A percentile compares a stretch with the other conserved stretches of the same genome.
Evolutionary conservation across 495 filamentous ascomycete species (phyloP).

Genomic region (Jackrogersella multiformis): DNA sequence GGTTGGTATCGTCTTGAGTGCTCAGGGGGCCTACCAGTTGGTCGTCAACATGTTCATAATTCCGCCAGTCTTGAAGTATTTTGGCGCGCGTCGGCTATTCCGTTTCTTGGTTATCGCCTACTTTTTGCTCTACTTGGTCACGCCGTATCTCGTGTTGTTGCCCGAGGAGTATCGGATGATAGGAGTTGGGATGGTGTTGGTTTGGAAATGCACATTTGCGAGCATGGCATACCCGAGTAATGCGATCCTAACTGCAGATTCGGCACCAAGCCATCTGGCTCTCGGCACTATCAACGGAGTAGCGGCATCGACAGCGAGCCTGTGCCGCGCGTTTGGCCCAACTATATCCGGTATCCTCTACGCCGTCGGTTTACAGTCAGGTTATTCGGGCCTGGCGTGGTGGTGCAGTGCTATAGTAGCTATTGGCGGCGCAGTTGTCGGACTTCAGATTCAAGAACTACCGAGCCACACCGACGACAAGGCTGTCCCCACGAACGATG

Average conservation of each 20-base stretch:
- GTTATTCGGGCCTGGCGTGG: conserved; percentile 89
- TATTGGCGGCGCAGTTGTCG: conserved; percentile 69
- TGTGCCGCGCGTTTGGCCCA: conserved; percentile 87
- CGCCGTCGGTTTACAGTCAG: conserved; percentile 76
- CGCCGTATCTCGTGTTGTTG: conserved; percentile 89
- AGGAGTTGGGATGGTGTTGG: conserved; percentile 76
- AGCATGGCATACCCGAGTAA: conserved; percentile 87
- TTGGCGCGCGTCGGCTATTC: conserved; percentile 83
- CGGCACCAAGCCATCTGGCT: conserved; percentile 79
- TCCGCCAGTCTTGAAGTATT: conserved; percentile 71
- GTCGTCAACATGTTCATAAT: conserved; percentile 83
- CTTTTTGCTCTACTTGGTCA: conserved; percentile 86
- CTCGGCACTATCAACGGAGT: conserved; percentile 92
- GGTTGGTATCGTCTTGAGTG: conserved; percentile 85
- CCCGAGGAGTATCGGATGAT: conserved; percentile 73
- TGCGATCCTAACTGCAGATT: conserved; percentile 84
- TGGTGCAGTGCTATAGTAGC: conserved; percentile 86
- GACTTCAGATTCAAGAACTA: conserved; percentile 59
- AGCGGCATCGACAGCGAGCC: conserved; percentile 88
- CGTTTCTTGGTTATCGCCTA: conserved; percentile 80
- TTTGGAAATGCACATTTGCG: conserved; percentile 89
- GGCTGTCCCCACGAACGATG: conserved; percentile 27
- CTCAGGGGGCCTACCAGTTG: conserved; percentile 93
- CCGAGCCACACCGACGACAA: conserved; percentile 51
- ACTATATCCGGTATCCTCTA: conserved; percentile 88